Evolutionary conservation across 768 basidiomycete genomes (phyloP), one percentile per base, ranked within the genome.

Genomic region (Lepiota venenata): DNA sequence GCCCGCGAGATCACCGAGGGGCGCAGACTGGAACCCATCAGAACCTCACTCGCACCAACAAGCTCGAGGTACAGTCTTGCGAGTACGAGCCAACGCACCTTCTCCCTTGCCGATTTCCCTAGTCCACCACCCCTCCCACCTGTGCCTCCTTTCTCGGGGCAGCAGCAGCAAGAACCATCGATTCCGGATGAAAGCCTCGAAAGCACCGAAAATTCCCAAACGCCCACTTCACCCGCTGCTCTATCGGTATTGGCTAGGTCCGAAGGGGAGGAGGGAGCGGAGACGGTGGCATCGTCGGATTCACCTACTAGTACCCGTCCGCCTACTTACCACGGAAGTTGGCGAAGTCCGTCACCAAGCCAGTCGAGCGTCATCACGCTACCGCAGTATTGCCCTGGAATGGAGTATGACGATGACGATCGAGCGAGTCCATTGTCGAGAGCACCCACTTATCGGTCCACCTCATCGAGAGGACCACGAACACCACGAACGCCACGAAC

Each of bases 21-120:
- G 37, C 16, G 18, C 32, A 36, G 41, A 12, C 18, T 32, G 29
- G 27, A 43, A 6, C 41, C 41, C 27, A 43, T 52, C 32, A 52
- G 42, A 2, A n/a, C 18, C 21, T 18, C 20, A 20, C 49, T 40
- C 15, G 16, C 16, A 20, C 50, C 50, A 18, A 32, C 32, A 32
- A 44, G 50, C 21, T 18, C 50, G 15, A 44, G 29, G 0, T 29
- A 29, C 10, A 43, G 42, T 20, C 3, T 22, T 16, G 1, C 11
- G 15, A 50, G 22, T 16, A 43, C 35, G 29, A 43, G 25, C 22
- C 27, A 42, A n/a, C 40, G 50, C 35, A 32, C 50, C 21, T 41
- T 35, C 20, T 52, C 50, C 25, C 50, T 52, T 2, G 32, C 40
- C 2, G 50, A 52, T n/a, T 52, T 52, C 36, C 50, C 50, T 15